Conservation (phyloP, 2,329 filamentous ascomycete species). For the Penicillium sp. region DNA sequence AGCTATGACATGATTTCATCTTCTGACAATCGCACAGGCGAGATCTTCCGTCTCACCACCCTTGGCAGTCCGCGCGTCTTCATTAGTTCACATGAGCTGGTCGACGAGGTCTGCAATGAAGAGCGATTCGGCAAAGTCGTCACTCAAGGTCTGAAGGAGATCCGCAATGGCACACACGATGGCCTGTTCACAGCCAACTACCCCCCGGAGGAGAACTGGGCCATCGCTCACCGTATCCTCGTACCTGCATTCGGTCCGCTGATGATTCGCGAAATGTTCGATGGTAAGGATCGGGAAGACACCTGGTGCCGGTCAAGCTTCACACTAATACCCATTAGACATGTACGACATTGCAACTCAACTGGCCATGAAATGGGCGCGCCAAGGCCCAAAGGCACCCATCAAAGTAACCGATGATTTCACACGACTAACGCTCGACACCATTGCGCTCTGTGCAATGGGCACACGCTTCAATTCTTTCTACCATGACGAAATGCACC, state of each 20-base stretch:
- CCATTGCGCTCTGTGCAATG: conserved; percentile 71
- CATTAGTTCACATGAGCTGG: conserved; percentile 55
- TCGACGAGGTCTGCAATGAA: conserved; percentile 67
- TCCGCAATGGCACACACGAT: conserved; percentile 64
- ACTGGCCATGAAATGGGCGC: conserved; percentile 46
- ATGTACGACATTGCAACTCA: conserved; percentile 46
- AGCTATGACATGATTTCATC: neutral
- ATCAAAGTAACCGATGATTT: conserved; percentile 69
- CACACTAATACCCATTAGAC: conserved; percentile 20
- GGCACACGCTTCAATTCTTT: conserved; percentile 74
- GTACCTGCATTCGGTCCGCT: conserved; percentile 53
- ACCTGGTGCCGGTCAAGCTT: neutral
- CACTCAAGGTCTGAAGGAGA: conserved; percentile 52
- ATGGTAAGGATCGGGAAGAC: conserved; percentile 26
- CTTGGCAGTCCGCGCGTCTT: conserved; percentile 52
- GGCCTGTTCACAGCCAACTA: conserved; percentile 65
- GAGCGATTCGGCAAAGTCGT: conserved; percentile 65
- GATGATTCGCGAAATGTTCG: conserved; percentile 48
- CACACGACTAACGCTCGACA: conserved; percentile 72
- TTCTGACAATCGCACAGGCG: conserved; percentile 43
- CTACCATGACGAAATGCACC: conserved; percentile 69
- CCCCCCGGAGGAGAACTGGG: conserved; percentile 60
- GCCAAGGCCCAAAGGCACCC: conserved; percentile 55
- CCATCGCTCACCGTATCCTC: conserved; percentile 58
- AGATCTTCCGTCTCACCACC: conserved; percentile 61